Evolutionary conservation across 805 yeast genomes (phyloP).

Genomic region (Jamesozyma piceae): DNA sequence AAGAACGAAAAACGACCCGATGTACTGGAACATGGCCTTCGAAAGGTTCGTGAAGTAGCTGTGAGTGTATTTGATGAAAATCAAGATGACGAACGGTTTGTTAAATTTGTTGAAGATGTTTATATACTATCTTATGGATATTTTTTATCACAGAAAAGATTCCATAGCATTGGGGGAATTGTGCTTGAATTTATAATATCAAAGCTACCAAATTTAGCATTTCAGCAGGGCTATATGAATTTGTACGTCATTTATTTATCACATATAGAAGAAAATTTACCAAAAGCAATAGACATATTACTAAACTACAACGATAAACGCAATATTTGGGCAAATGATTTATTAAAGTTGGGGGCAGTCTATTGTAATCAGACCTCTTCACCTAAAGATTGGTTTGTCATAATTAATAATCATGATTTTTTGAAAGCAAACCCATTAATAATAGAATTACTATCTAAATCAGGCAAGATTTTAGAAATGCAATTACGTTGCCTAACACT

Average conservation of each 20-base stretch:
- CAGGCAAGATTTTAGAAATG: slow-evolving; percentile 14
- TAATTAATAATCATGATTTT: slow-evolving; percentile 2
- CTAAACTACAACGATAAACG: not conserved
- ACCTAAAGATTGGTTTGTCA: slow-evolving; percentile 12
- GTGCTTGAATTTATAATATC: slow-evolving; percentile 12
- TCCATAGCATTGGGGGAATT: slow-evolving; percentile 10
- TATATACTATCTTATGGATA: slow-evolving; percentile 14
- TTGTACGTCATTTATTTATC: slow-evolving; percentile 13
- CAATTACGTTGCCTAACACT: slow-evolving; percentile 7
- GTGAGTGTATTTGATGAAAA: slow-evolving; percentile 12
- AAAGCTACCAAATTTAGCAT: slow-evolving; percentile 7
- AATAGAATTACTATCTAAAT: slow-evolving; percentile 7
- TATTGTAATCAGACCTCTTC: slow-evolving; percentile 3
- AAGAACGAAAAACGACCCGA: slow-evolving; percentile 10
- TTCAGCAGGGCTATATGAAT: slow-evolving; percentile 5
- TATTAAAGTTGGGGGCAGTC: slow-evolving; percentile 1
- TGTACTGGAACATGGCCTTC: slow-evolving; percentile 28
- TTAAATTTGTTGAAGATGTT: slow-evolving; percentile 11
- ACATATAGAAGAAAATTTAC: slow-evolving; percentile 15
- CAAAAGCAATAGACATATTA: slow-evolving; percentile 7
- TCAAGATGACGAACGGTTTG: slow-evolving; percentile 9
- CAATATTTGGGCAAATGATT: not conserved
- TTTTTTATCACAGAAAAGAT: slow-evolving; percentile 8
- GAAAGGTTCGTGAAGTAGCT: slow-evolving; percentile 21
- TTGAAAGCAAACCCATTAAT: slow-evolving; percentile 1